Conservation (phyloP, 495 filamentous ascomycete species). For the Hypoxylon crocopeplum region DNA sequence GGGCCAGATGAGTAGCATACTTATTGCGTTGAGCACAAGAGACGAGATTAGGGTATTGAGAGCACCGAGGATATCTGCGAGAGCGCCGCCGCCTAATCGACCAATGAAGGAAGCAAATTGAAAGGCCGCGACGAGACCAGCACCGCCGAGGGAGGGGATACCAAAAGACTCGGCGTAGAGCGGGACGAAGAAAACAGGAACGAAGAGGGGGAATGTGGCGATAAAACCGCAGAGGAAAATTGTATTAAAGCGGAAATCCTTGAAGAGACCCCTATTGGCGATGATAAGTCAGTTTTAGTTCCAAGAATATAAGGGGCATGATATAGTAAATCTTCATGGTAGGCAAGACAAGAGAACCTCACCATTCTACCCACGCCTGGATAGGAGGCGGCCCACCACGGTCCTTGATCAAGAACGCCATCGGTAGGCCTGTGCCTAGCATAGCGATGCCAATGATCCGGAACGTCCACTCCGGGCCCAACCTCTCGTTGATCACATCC, state of each 20-base stretch:
- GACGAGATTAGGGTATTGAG: slow-evolving; percentile 53
- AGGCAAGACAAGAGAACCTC: slow-evolving; percentile 9
- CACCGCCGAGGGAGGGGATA: slow-evolving; percentile 55
- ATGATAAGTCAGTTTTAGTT: too few relatives aligned
- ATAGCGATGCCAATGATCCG: slow-evolving; percentile 51
- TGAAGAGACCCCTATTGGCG: too few relatives aligned
- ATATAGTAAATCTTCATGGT: too few relatives aligned
- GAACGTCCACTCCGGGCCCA: slow-evolving; percentile 62
- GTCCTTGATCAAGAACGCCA: slow-evolving; percentile 63
- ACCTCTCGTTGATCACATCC: slow-evolving; percentile 51
- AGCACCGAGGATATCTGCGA: slow-evolving; percentile 56
- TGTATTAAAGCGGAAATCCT: too few relatives aligned
- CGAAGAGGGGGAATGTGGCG: slow-evolving; percentile 67
- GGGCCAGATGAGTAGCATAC: slow-evolving; percentile 64
- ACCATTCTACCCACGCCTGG: slow-evolving; percentile 9
- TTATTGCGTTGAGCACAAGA: slow-evolving; percentile 53
- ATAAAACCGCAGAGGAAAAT: slow-evolving; percentile 62
- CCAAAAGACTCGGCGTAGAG: slow-evolving; percentile 44
- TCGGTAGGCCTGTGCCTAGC: slow-evolving; percentile 54
- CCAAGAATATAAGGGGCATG: too few relatives aligned
- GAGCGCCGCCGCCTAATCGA: slow-evolving; percentile 55
- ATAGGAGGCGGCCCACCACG: background rate
- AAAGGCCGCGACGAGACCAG: slow-evolving; percentile 62
- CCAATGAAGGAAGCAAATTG: slow-evolving; percentile 61
- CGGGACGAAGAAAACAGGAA: slow-evolving; percentile 66